phyloP scores from a whole-genome alignment of 1,139 yeast genomes.

The Sugiyamaella castrensis region DNA sequence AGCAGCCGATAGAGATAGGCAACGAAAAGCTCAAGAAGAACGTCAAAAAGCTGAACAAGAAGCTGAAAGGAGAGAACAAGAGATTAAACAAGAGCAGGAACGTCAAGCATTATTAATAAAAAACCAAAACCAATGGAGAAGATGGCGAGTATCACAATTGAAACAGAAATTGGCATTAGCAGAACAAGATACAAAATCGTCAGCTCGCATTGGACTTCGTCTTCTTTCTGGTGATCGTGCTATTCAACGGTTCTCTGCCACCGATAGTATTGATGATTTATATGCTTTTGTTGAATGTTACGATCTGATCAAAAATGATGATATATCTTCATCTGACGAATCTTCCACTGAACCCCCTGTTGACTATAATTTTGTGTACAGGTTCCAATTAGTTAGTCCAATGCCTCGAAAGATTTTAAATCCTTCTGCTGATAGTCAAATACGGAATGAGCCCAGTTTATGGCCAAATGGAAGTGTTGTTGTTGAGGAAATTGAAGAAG shows the following conservation, averaged over 20 bases:
- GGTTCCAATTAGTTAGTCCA: conserved; percentile 51
- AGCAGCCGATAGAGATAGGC: conserved; percentile 49
- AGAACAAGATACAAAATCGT: conserved; percentile 19
- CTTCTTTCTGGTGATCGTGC: conserved; percentile 60
- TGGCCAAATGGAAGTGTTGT: conserved; percentile 63
- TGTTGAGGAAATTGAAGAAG: conserved; percentile 52
- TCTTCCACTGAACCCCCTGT: conserved; percentile 9
- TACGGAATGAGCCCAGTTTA: conserved; percentile 46
- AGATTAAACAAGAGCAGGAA: conserved; percentile 27
- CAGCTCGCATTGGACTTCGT: conserved; percentile 48
- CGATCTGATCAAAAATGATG: conserved; percentile 22
- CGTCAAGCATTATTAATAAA: conserved; percentile 8
- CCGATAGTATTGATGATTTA: conserved; percentile 54
- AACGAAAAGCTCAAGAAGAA: conserved; percentile 30
- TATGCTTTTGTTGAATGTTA: conserved; percentile 60
- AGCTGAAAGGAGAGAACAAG: conserved; percentile 28
- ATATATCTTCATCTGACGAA: conserved; percentile 6
- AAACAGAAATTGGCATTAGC: conserved; percentile 13
- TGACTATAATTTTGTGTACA: conserved; percentile 43
- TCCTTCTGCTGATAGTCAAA: conserved; percentile 28
- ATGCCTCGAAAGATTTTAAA: conserved; percentile 53
- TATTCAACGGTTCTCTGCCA: conserved; percentile 51
- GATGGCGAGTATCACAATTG: conserved; percentile 26
- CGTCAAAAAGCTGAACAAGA: conserved; percentile 27
- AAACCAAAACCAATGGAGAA: conserved; percentile 26